Base-by-base conservation (phyloP, 352 stramenopile species). In the Phytopythium boreale region DNA sequence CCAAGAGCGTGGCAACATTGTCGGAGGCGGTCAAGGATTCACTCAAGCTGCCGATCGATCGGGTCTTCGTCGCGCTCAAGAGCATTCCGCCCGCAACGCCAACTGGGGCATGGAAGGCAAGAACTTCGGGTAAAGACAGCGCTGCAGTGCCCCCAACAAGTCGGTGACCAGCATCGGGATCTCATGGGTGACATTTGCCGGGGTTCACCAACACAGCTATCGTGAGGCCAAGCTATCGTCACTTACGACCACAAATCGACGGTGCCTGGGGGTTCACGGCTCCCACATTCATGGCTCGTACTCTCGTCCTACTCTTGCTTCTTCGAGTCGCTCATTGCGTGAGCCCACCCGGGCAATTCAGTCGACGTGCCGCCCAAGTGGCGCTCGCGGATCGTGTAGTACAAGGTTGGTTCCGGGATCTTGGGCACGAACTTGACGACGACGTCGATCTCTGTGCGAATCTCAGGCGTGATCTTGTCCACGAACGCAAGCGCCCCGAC, bases 381-480 rank as follows among this genome's bases (percentile, higher is more conserved):
- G 22, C 47, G 47, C 47, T 53, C n/a, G 47, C 47, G 47, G 47
- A 53, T 15, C n/a, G 47, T 53, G 44, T 63, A 12, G 22, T 47
- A 60, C 17, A 59, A 20, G 2, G 34, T 29, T 4, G 24, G 47
- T 7, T 26, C 47, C n/a, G 7, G 24, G 47, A 53, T 26, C 47
- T 31, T 53, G 41, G 67, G 37, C 59, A 71, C 63, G 60, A 72
- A 75, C 60, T 73, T 88, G 43, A 89, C 66, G n/a, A n/a, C 69
- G 12, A 79, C 59, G 55, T 89, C 72, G 46, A 89, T 88, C 41
- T 76, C 67, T 22, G 31, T 59, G 75, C 87, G 87, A 43, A 82
- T 66, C 57, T 89, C 66, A n/a, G 77, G 73, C 1, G 77, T 88
- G 43, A 89, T 65, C 69, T 81, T 80, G 50, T 72, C 62, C 55